These are phyloP conservation scores for Diversispora eburnea DNA, from an alignment of 192 early-diverging fungal genomes.

Conservation along the genomic window DNA sequence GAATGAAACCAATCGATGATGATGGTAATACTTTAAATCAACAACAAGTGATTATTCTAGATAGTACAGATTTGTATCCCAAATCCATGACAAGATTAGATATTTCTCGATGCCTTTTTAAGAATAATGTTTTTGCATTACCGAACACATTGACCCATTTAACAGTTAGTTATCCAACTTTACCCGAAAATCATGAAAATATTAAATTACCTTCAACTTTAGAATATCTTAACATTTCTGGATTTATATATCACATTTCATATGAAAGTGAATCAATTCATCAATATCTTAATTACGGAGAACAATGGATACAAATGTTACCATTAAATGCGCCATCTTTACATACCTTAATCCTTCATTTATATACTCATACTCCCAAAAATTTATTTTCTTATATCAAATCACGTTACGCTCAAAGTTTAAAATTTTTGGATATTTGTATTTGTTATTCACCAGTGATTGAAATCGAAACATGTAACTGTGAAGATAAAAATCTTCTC, in stretches of 20 bases:
- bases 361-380: background rate
- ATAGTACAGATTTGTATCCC: background rate
- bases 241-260: background rate
- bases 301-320: background rate
- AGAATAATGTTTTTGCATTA: background rate
- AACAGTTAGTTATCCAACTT: background rate
- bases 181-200: background rate
- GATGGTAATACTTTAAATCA: background rate
- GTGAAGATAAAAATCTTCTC: too few relatives aligned
- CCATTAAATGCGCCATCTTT: background rate
- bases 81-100: background rate
- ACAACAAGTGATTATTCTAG: background rate
- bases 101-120: background rate
- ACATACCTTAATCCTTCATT: background rate
- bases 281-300: background rate
- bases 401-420: background rate
- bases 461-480: too few relatives aligned
- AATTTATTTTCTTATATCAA: background rate
- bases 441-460: background rate
- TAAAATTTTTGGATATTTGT: background rate
- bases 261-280: background rate
- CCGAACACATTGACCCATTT: background rate
- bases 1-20: background rate
- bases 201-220: background rate
- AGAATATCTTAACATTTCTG: background rate